phyloP scores from a whole-genome alignment of 257 asterid species.

The Salvia hispanica region DNA sequence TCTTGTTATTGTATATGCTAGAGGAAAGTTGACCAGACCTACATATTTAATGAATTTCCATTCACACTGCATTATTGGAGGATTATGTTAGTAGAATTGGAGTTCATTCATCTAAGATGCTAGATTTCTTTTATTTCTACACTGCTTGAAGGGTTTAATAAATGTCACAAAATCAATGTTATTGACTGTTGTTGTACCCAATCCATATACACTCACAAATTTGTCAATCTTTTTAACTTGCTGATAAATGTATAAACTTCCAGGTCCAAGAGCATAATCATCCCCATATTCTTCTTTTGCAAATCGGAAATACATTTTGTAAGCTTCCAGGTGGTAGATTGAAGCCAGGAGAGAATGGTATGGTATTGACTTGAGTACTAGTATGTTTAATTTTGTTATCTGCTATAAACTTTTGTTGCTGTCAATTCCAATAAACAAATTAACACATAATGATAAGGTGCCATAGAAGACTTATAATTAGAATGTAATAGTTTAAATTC shows the following conservation, averaged over 20 bases:
- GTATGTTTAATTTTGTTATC: neutral
- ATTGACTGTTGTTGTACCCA: conserved; percentile 7
- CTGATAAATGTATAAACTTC: conserved; percentile 16
- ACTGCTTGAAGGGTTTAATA: conserved; percentile 3
- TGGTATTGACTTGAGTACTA: conserved; percentile 19
- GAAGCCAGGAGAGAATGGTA: conserved; percentile 99
- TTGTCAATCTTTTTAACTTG: conserved; percentile 13
- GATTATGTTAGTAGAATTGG: neutral
- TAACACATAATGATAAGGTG: conserved; percentile 2
- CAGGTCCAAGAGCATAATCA: conserved; percentile 99
- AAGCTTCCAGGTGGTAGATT: conserved; percentile 98
- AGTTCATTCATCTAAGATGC: neutral
- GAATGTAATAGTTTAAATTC: conserved; percentile 4
- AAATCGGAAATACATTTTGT: conserved; percentile 97
- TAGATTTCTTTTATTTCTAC: conserved; percentile 15
- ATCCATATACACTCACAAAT: neutral
- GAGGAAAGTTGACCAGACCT: no score
- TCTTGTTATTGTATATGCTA: neutral
- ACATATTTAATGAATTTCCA: neutral
- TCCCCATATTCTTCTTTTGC: conserved; percentile 96
- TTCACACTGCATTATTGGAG: neutral
- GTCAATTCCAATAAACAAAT: neutral
- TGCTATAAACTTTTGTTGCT: neutral
- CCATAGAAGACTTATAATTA: conserved; percentile 3
- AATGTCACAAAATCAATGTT: conserved; percentile 6